These are phyloP conservation scores for Rhizopus sp. DNA, from an alignment of 371 early-diverging fungal genomes.

Conservation along the genomic window DNA sequence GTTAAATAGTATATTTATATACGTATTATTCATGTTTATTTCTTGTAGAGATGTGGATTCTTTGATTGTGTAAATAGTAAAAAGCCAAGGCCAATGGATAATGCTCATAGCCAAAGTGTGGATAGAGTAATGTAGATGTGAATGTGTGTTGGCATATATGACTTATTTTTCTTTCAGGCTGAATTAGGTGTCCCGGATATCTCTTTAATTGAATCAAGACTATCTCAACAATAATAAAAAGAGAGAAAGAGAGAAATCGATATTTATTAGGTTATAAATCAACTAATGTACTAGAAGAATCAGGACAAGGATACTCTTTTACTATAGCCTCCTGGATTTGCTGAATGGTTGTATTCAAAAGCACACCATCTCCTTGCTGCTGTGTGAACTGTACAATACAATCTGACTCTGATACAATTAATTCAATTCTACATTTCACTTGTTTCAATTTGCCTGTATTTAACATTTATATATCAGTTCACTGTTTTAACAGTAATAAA, in stretches of 20 bases:
- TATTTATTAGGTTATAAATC: constrained; percentile 7
- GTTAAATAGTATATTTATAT: not conserved
- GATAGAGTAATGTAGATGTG: not conserved
- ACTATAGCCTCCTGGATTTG: constrained; percentile 18
- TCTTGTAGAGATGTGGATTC: constrained; percentile 26
- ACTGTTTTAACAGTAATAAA: not conserved
- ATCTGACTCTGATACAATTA: constrained; percentile 30
- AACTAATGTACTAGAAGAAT: constrained; percentile 20
- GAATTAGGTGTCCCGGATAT: constrained; percentile 60
- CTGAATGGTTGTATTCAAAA: constrained; percentile 24
- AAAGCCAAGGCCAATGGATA: not conserved
- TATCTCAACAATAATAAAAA: constrained; percentile 16
- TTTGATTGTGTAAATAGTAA: constrained; percentile 19
- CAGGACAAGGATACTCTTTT: constrained; percentile 25
- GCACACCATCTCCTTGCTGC: constrained; percentile 37
- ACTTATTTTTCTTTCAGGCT: constrained; percentile 29
- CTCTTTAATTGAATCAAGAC: constrained; percentile 46
- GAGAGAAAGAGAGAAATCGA: constrained; percentile 4
- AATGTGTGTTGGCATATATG: not conserved
- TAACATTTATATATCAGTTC: not conserved
- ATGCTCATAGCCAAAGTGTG: not conserved
- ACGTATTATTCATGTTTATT: not conserved
- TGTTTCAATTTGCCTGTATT: constrained; percentile 28
- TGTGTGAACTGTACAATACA: constrained; percentile 44
- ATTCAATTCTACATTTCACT: constrained; percentile 50